Conservation (phyloP, 2,329 filamentous ascomycete genomes). For the Verticillium tricorpus region DNA sequence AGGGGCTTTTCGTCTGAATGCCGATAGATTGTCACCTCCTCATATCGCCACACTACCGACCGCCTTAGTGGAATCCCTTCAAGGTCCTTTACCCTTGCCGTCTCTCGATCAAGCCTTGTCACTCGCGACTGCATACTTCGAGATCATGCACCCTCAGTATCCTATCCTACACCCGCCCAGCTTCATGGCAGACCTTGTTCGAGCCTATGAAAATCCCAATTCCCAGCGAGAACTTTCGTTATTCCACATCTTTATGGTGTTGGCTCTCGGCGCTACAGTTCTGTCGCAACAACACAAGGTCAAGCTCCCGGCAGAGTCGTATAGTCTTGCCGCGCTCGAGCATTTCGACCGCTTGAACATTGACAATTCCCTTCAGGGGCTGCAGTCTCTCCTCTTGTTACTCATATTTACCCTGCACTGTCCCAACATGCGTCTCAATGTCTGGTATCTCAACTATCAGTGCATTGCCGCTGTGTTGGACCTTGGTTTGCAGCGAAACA, state of each 20-base stretch:
- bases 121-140: slow-evolving; percentile 42
- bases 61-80: slow-evolving; percentile 24
- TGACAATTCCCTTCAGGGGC: slow-evolving; percentile 41
- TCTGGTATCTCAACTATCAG: slow-evolving; percentile 53
- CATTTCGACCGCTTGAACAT: slow-evolving; percentile 40
- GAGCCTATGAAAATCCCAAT: slow-evolving; percentile 17
- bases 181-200: slow-evolving; percentile 22
- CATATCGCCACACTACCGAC: slow-evolving; percentile 15
- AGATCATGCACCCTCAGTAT: slow-evolving; percentile 41
- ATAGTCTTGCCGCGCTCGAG: slow-evolving; percentile 42
- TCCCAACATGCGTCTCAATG: slow-evolving; percentile 41
- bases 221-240: slow-evolving; percentile 8
- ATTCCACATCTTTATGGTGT: slow-evolving; percentile 50
- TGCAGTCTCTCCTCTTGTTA: slow-evolving; percentile 43
- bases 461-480: slow-evolving; percentile 47
- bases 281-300: slow-evolving; percentile 36
- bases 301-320: slow-evolving; percentile 42
- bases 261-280: slow-evolving; percentile 43
- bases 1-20: slow-evolving; percentile 7
- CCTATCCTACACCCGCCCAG: slow-evolving; percentile 43
- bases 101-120: slow-evolving; percentile 29
- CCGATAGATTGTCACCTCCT: slow-evolving; percentile 7
- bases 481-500: slow-evolving; percentile 45
- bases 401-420: slow-evolving; percentile 47
- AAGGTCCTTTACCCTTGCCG: slow-evolving; percentile 26